Evolutionary conservation across 2,329 filamentous ascomycete genomes (phyloP).

Genomic region (Thermoascus crustaceus): DNA sequence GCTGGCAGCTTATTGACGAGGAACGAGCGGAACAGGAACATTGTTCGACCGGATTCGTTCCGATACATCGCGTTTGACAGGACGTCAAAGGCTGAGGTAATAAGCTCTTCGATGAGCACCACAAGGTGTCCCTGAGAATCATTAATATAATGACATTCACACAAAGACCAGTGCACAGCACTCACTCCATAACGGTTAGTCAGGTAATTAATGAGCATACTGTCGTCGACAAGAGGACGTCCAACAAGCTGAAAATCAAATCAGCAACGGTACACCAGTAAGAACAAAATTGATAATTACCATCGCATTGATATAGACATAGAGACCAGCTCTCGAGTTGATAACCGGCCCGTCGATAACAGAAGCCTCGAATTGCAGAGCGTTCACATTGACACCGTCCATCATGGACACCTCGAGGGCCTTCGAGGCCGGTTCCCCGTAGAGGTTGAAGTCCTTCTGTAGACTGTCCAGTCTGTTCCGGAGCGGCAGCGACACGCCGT

Average conservation of each 20-base stretch:
- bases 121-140: conserved; percentile 61
- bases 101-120: conserved; percentile 68
- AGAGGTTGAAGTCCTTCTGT: conserved; percentile 36
- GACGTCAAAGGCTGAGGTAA: conserved; percentile 82
- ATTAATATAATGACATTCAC: conserved; percentile 5
- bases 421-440: conserved; percentile 34
- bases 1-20: conserved; percentile 65
- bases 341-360: conserved; percentile 60
- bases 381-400: conserved; percentile 35
- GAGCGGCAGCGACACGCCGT: conserved; percentile 30
- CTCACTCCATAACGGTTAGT: conserved; percentile 73
- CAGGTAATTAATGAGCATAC: conserved; percentile 67
- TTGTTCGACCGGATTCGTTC: conserved; percentile 49
- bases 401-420: conserved; percentile 36
- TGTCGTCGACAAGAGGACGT: conserved; percentile 75
- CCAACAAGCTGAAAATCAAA: conserved; percentile 59
- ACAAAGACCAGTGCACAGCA: not conserved
- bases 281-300: conserved; percentile 35
- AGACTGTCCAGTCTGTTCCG: conserved; percentile 31
- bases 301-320: conserved; percentile 74
- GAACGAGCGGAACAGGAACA: conserved; percentile 75
- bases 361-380: conserved; percentile 45
- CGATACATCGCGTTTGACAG: conserved; percentile 79
- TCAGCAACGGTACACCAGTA: conserved; percentile 22
- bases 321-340: conserved; percentile 73